Conservation (phyloP, 306 rosid species). For the Cicer cuneatum region DNA sequence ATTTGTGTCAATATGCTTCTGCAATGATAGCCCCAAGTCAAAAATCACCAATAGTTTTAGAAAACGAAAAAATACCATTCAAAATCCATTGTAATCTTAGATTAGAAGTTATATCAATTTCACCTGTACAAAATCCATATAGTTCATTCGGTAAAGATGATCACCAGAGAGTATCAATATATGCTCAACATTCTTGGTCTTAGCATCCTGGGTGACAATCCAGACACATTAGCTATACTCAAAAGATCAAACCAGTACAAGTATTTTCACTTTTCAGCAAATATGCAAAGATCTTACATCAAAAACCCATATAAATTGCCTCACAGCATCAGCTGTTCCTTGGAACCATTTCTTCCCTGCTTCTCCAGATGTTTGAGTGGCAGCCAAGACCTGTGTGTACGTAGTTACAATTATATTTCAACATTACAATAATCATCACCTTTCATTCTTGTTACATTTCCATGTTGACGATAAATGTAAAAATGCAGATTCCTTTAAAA, state of each 20-base stretch:
- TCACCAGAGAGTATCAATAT: slow-evolving; percentile 90
- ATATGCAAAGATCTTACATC: slow-evolving; percentile 60
- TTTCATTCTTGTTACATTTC: neutral
- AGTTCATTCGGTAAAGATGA: slow-evolving; percentile 94
- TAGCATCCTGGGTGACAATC: slow-evolving; percentile 68
- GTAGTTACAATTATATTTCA: slow-evolving; percentile 38
- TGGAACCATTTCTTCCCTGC: slow-evolving; percentile 93
- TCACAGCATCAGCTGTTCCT: slow-evolving; percentile 97
- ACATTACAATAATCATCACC: neutral
- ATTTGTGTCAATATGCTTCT: slow-evolving; percentile 87
- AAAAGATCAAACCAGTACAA: slow-evolving; percentile 3
- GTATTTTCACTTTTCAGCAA: slow-evolving; percentile 4
- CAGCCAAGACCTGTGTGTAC: slow-evolving; percentile 81
- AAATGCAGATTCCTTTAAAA: too few relatives aligned
- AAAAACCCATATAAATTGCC: slow-evolving; percentile 92
- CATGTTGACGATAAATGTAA: neutral
- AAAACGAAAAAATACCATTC: neutral
- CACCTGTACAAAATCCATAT: slow-evolving; percentile 86
- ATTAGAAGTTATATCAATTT: slow-evolving; percentile 3
- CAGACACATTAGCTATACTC: slow-evolving; percentile 22
- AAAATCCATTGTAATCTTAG: slow-evolving; percentile 16
- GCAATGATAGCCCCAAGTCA: slow-evolving; percentile 42
- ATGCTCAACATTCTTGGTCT: slow-evolving; percentile 86
- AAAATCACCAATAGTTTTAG: slow-evolving; percentile 24
- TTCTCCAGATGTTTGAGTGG: slow-evolving; percentile 92